Evolutionary conservation across 2,329 filamentous ascomycete genomes (phyloP).

Genomic region (Byssoonygena ceratinophila): DNA sequence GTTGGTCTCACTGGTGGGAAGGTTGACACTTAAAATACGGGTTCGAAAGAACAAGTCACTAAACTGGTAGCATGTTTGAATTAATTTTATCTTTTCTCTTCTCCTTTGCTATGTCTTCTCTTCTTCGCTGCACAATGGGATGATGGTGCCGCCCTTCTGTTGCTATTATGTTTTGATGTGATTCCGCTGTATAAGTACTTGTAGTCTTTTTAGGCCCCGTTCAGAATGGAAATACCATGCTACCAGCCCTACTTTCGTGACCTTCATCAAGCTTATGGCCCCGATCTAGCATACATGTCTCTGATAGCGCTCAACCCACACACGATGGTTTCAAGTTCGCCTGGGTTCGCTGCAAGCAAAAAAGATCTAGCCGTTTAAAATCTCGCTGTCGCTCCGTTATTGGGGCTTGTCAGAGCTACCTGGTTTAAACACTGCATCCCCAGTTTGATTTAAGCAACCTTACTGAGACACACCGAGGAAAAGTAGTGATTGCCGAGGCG

Average conservation of each 20-base stretch:
- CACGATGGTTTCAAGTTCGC: too few species aligned
- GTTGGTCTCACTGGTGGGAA: slow-evolving; percentile 6
- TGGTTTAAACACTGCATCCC: too few species aligned
- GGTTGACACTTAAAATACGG: slow-evolving; percentile 6
- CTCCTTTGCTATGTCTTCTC: not conserved
- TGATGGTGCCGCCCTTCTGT: not conserved
- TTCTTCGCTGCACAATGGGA: not conserved
- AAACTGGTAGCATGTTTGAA: slow-evolving; percentile 10
- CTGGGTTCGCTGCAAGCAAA: too few species aligned
- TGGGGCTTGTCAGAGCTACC: too few species aligned
- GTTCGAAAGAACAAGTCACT: slow-evolving; percentile 3
- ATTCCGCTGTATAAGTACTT: slow-evolving; percentile 9
- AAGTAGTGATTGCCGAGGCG: too few species aligned
- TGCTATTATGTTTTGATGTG: not conserved
- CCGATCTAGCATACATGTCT: too few species aligned
- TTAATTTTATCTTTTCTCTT: not conserved
- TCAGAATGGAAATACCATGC: slow-evolving; percentile 1
- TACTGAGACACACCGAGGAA: too few species aligned
- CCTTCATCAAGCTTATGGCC: too few species aligned
- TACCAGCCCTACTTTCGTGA: not conserved
- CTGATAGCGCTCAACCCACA: too few species aligned
- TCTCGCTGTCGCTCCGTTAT: too few species aligned
- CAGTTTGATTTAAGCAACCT: too few species aligned
- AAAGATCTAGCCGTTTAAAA: too few species aligned
- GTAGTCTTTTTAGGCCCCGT: not conserved